Evolutionary conservation across 257 asterid genomes (phyloP), one percentile per base, ranked within the genome.

Genomic region (Solanum sitiens): DNA sequence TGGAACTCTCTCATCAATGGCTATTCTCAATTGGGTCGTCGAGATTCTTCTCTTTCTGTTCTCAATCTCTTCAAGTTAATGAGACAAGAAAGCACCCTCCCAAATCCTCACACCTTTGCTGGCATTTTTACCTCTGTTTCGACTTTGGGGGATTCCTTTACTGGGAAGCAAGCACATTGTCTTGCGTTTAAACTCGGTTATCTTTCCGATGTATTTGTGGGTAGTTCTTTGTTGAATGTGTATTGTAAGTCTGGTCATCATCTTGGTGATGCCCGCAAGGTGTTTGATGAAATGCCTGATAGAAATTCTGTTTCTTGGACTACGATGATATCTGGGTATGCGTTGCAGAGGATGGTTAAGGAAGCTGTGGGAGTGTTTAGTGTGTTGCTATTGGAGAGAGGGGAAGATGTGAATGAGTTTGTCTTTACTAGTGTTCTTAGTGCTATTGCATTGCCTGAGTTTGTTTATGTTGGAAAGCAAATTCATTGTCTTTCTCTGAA

Each of bases 1-100:
- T 95, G 97, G 96, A 95, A 94, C 89, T 90, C 94, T 83, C 98
- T 95, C 93, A 93, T 96, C 94, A 95, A 93, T 90, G 92, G 89
- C 33, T 91, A 90, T 89, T 92, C 98, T 71, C 98, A 95, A 84
- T 56, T 86, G 89, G 93, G 92, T 86, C 89, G 87, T 45, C 87
- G 89, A 61, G 84, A 59, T 63, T 86, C 89, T 47, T 92, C 97
- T 4, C 37, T 90, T 83, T 90, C 94, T 1, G 96, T 94, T 15
- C 90, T 94, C 83, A 87, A 88, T 27, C 87, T 95, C 63, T 92
- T 96, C 92, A 89, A 85, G 16, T 83, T 90, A 30, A 93, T 96
- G 98, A 90, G 93, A 33, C 88, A 27, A 3, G 89, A 89, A 65
- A 61, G 86, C 12, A 74, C 87, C 27, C 89, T 91, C 25, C 98